Base-by-base conservation (phyloP, 208 protist species). In the Wallacemonas rigidus region DNA sequence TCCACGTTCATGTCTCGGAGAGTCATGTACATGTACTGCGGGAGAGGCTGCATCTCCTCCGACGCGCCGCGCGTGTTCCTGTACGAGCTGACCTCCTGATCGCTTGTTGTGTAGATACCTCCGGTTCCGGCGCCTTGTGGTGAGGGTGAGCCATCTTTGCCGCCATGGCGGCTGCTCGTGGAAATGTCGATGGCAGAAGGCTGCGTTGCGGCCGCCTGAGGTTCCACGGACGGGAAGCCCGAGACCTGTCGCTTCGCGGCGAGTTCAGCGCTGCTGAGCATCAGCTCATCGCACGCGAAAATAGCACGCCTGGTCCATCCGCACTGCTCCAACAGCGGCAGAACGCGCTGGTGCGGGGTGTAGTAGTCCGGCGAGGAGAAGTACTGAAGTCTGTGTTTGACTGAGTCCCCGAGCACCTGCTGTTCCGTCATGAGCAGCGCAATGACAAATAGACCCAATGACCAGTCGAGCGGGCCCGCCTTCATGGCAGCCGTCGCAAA, bases 1-100 rank as follows among this genome's bases (percentile, higher is more conserved):
- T 83, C 83, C 40, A 93, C 72, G 48, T 82, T 74, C 63, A 94
- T 81, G 58, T 96, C 88, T 11, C 82, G 83, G 63, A 96, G 80
- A 14, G 82, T 82, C 17, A 90, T 76, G 73, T 86, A 81, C 81
- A 96, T 81, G 62, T 88, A 91, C 12, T 78, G 83, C 9, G 78
- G 68, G 53, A 92, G 86, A 2, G 72, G 78, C 7, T 84, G 68
- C 17, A 60, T 65, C 4, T 86, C 80, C 9, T 75, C 2, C 3
- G 76, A 38, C 9, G 81, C 71, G 5, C 67, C 50, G 54, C 79
- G 83, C 8, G 11, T 65, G 60, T 65, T 65, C 4, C n/a, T 48
- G 65, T 79, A 83, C n/a, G 82, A 90, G 69, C 81, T 87, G 8
- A 73, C 67, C 5, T 78, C 81, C 55, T 90, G 81, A 8, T 51